Base-by-base conservation (phyloP, 345 rosid species). In the Cardamine occulta region DNA sequence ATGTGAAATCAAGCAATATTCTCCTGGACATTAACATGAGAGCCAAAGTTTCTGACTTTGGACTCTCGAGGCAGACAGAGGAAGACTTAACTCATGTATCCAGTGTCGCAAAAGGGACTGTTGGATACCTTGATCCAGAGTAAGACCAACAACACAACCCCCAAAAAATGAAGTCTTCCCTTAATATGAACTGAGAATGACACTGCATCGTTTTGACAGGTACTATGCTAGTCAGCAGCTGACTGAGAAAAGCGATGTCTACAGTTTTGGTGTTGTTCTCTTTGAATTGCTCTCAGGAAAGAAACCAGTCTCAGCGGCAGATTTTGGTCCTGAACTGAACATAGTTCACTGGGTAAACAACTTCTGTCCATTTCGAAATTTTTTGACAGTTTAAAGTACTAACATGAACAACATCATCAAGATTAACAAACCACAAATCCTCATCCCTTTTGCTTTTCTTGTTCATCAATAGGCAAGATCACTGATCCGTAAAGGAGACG, bases 51-150 rank as follows among this genome's bases (percentile, higher is more conserved):
- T 93, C 99, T 0, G 99, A 93, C 84, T 96, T 96, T 56, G 99
- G 98, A 60, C 99, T 96, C 74, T 96, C 99, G 8, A 89, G 89
- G 66, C 98, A 92, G 81, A 85, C 98, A 70, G 98, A 91, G 17
- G 98, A 93, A 53, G 99, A 93, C 76, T 77, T 93, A 60, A 89
- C 99, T 49, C 97, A 93, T 34, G 78, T 93, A 49, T 93, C 99
- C 17, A 96, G 99, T 45, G 90, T 85, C n/a, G 98, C 96, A 2
- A 83, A 91, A 75, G 99, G 98, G 44, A 91, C 98, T 0, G 91
- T 93, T 0, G 99, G 99, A 74, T 93, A 96, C 84, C 88, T 93
- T 19, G 98, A 96, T 77, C 99, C 99, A 49, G 91, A 89, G 99
- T 95, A 90, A 85, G 87, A 39, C 76, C 62, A 72, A 53, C 2